phyloP scores from a whole-genome alignment of 1,284 basidiomycete species.

The Trichosporon inkin region DNA sequence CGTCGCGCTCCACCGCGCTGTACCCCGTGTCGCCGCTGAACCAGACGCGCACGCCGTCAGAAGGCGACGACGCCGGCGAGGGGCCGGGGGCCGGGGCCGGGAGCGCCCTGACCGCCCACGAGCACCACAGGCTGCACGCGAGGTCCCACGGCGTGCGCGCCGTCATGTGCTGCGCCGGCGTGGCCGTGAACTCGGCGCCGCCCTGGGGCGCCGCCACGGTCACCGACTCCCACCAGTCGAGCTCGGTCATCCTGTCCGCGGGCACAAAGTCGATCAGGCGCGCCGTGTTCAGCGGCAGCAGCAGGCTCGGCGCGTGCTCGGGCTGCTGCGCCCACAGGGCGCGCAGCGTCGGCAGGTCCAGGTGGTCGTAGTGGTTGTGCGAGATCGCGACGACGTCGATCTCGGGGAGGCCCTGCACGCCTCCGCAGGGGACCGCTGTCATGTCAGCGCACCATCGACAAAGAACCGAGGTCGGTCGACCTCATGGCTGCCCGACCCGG shows the following conservation, averaged over 20 bases:
- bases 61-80: no score
- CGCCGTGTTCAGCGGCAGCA: conserved; percentile 60
- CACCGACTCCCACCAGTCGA: conserved; percentile 66
- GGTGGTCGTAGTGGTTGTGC: conserved; percentile 68
- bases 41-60: conserved; percentile 53
- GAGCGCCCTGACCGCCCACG: conserved; percentile 56
- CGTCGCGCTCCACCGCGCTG: conserved; percentile 53
- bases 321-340: conserved; percentile 34
- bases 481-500: no score
- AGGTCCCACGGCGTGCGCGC: conserved; percentile 56
- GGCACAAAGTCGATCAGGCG: conserved; percentile 50
- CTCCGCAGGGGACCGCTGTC: conserved; percentile 56
- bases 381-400: conserved; percentile 61
- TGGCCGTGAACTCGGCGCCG: conserved; percentile 33
- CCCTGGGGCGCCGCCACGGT: conserved; percentile 23
- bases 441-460: neutral
- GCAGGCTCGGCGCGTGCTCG: conserved; percentile 53
- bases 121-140: conserved; percentile 60
- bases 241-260: conserved; percentile 55
- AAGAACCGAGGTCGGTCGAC: no score
- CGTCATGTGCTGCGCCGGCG: conserved; percentile 55
- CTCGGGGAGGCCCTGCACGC: conserved; percentile 60
- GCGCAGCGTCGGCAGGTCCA: conserved; percentile 59
- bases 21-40: conserved; percentile 65
- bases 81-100: neutral